phyloP scores from a whole-genome alignment of 495 filamentous ascomycete genomes.

The Lepidopterella palustris region DNA sequence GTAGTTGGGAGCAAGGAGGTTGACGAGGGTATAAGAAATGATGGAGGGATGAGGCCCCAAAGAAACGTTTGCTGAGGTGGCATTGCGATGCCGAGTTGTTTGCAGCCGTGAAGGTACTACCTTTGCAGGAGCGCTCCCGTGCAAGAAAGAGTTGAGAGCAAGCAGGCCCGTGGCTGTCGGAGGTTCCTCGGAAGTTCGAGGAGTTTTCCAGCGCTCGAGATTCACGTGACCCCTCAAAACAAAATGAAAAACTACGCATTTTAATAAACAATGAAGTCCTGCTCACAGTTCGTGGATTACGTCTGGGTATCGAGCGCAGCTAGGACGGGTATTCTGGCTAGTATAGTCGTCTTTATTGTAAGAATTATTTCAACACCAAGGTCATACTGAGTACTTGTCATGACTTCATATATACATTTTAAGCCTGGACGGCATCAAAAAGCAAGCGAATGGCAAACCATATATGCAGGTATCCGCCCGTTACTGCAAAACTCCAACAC shows the following conservation, averaged over 20 bases:
- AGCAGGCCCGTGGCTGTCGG: no score
- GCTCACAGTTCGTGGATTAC: background rate
- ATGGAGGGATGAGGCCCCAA: conserved; percentile 20
- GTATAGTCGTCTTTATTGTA: background rate
- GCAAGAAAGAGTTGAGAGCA: no score
- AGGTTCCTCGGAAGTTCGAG: no score
- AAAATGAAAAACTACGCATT: no score
- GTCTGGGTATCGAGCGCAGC: background rate
- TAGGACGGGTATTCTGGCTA: background rate
- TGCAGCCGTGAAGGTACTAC: background rate
- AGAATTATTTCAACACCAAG: background rate
- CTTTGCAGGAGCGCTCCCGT: no score
- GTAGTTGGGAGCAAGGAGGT: conserved; percentile 16
- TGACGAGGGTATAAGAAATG: conserved; percentile 27
- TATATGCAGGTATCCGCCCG: background rate
- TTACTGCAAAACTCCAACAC: background rate
- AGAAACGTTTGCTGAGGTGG: conserved; percentile 27
- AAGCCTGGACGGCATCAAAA: background rate
- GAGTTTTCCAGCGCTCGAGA: no score
- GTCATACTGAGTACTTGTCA: background rate
- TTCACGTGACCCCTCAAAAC: no score
- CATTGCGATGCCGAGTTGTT: conserved; percentile 22
- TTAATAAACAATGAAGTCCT: no score
- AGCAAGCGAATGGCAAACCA: background rate
- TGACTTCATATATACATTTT: conserved; percentile 2